Percentiles rank a stretch among this genome's conserved stretches.
These are phyloP conservation scores for Hyphopichia fennica DNA, from an alignment of 1,139 yeast species.

Conservation along the genomic window DNA sequence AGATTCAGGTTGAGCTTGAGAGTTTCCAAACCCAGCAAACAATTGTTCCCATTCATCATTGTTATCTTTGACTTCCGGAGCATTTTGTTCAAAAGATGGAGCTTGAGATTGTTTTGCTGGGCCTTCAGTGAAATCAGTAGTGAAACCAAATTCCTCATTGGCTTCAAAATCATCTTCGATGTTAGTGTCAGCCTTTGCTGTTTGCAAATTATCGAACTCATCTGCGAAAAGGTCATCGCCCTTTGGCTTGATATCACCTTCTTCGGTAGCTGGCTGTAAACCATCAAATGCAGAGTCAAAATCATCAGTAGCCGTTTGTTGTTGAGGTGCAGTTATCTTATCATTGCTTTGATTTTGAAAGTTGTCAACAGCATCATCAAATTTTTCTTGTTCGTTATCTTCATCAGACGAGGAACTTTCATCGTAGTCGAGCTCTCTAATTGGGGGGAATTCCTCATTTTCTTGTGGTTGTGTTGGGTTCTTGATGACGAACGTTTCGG, in stretches of 20 bases:
- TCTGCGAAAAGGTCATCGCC: conserved; percentile 36
- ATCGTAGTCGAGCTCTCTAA: conserved; percentile 60
- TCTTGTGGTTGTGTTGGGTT: conserved; percentile 7
- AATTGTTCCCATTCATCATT: conserved; percentile 93
- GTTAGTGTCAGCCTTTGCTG: conserved; percentile 44
- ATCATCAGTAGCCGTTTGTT: conserved; percentile 20
- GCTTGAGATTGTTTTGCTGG: conserved; percentile 17
- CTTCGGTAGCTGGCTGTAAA: conserved; percentile 40
- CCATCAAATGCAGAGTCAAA: conserved; percentile 41
- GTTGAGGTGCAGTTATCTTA: not conserved
- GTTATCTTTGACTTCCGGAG: conserved; percentile 7
- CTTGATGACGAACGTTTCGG: conserved; percentile 11
- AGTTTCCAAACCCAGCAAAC: conserved; percentile 85
- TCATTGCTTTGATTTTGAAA: conserved; percentile 5
- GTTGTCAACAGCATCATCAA: conserved; percentile 44
- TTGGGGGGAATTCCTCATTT: conserved; percentile 69
- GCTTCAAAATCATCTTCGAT: conserved; percentile 22
- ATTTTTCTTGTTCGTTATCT: conserved; percentile 28
- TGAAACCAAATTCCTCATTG: conserved; percentile 24
- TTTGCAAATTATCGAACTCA: conserved; percentile 39
- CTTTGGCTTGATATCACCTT: conserved; percentile 11
- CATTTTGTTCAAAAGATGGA: conserved; percentile 12
- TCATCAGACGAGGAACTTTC: conserved; percentile 55
- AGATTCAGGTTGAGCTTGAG: conserved; percentile 19
- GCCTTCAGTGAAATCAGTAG: conserved; percentile 42